A percentile compares a stretch with the other conserved stretches of the same genome.
These are phyloP conservation scores for Fusarium chuoi DNA, from an alignment of 2,329 filamentous ascomycete genomes.

Conservation along the genomic window DNA sequence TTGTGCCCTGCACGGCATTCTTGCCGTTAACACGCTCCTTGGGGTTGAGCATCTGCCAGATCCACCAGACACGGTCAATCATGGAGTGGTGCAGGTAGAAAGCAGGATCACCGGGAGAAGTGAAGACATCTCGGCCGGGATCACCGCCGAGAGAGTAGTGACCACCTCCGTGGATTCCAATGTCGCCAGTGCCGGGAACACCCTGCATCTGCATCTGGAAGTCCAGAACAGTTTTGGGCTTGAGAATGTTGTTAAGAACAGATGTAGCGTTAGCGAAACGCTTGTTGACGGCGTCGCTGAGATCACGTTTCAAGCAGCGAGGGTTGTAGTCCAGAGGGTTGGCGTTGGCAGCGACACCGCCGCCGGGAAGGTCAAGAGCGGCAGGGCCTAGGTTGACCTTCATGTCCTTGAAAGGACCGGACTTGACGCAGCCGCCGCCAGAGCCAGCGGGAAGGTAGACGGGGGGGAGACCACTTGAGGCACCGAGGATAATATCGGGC, in stretches of 20 bases:
- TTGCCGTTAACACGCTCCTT: conserved; percentile 36
- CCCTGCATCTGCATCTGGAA: conserved; percentile 61
- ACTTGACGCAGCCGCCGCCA: conserved; percentile 65
- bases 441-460: conserved; percentile 55
- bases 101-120: conserved; percentile 51
- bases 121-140: conserved; percentile 53
- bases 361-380: conserved; percentile 45
- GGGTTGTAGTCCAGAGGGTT: conserved; percentile 53
- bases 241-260: conserved; percentile 52
- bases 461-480: conserved; percentile 40
- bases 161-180: conserved; percentile 51
- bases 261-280: conserved; percentile 43
- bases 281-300: conserved; percentile 42
- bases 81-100: conserved; percentile 50
- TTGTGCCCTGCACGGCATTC: conserved; percentile 38
- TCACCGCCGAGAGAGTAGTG: conserved; percentile 56
- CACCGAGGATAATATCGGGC: conserved; percentile 41
- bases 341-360: conserved; percentile 27
- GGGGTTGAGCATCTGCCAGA: conserved; percentile 46
- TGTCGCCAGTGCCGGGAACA: conserved; percentile 39
- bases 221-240: conserved; percentile 49
- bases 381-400: conserved; percentile 54
- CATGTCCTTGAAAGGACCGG: conserved; percentile 60
- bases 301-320: conserved; percentile 55
- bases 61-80: conserved; percentile 46